Evolutionary conservation across 257 asterid species (phyloP).

Genomic region (Nicotiana attenuata): DNA sequence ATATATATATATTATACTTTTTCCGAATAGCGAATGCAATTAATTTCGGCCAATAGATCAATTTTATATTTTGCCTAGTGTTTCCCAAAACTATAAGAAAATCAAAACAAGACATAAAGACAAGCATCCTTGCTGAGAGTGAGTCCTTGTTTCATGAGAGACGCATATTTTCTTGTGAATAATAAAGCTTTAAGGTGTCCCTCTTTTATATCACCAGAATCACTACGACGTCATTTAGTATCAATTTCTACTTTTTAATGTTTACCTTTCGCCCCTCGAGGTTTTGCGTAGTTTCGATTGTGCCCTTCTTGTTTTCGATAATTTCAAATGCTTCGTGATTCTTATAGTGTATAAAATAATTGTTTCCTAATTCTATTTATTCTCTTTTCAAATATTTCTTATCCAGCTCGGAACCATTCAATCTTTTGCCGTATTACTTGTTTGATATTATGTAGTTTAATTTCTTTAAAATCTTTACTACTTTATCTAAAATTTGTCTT

Average conservation of each 20-base stretch:
- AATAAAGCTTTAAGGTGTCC: slow-evolving; percentile 43
- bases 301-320: not conserved
- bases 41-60: too few relatives aligned
- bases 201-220: slow-evolving; percentile 21
- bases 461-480: not conserved
- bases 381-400: not conserved
- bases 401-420: too few relatives aligned
- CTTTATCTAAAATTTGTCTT: too few relatives aligned
- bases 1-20: too few relatives aligned
- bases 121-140: slow-evolving; percentile 19
- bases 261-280: not conserved
- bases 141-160: slow-evolving; percentile 23
- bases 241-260: not conserved
- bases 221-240: slow-evolving; percentile 8
- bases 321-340: not conserved
- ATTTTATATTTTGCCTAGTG: not conserved
- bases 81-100: not conserved
- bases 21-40: too few relatives aligned
- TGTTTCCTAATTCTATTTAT: not conserved
- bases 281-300: not conserved
- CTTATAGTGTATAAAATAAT: too few relatives aligned
- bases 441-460: not conserved
- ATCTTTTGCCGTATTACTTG: too few relatives aligned
- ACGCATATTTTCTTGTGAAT: slow-evolving; percentile 47
- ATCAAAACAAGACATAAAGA: not conserved